Percentiles rank a stretch among this genome's conserved stretches.
phyloP scores from a whole-genome alignment of 2,329 filamentous ascomycete genomes.

The Xylariaceae sp. region DNA sequence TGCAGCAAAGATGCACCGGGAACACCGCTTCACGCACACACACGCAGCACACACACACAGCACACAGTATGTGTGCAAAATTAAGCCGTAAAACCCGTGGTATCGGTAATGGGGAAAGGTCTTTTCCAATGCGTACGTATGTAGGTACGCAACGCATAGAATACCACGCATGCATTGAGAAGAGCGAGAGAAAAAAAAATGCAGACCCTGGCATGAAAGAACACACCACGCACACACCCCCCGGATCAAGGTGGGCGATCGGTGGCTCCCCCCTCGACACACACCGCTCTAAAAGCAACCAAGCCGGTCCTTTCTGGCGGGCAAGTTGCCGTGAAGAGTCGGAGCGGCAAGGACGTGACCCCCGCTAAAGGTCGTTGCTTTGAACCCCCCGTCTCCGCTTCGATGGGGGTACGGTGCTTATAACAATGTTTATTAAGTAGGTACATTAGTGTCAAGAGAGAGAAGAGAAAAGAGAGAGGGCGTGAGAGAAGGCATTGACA shows the following conservation, averaged over 20 bases:
- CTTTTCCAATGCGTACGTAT: background rate
- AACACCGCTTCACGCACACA: constrained; percentile 1
- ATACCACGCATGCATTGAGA: no score
- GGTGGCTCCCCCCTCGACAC: background rate
- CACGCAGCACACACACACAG: no score
- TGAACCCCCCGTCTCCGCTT: no score
- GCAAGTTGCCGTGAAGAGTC: constrained; percentile 17
- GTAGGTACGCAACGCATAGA: no score
- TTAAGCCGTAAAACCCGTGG: background rate
- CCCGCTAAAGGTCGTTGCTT: no score
- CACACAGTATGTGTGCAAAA: constrained; percentile 4
- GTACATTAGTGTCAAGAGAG: no score
- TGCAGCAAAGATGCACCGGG: background rate
- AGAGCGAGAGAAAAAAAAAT: no score
- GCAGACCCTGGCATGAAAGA: background rate
- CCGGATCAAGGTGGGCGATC: background rate
- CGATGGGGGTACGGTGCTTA: no score
- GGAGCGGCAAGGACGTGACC: constrained; percentile 4
- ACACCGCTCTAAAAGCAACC: constrained; percentile 17
- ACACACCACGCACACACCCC: background rate
- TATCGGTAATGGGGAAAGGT: background rate
- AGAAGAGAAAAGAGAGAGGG: no score
- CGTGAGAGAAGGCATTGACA: no score
- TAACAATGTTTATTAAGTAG: no score
- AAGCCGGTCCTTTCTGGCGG: constrained; percentile 6